These are phyloP conservation scores for Ettlia oleoabundans DNA, from an alignment of 139 green algal species.

Conservation along the genomic window DNA sequence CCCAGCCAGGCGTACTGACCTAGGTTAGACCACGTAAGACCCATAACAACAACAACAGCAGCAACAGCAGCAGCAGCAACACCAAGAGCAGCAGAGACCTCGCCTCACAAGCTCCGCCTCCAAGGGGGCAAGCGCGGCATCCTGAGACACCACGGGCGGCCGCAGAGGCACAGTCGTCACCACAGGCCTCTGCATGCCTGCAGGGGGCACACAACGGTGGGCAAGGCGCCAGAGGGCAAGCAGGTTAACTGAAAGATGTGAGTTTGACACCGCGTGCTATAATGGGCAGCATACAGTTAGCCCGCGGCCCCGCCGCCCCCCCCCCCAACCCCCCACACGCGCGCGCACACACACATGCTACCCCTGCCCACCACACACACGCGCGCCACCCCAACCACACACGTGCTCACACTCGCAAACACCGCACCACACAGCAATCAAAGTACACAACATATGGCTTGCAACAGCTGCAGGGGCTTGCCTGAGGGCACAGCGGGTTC, in stretches of 20 bases:
- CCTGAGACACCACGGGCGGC: slow-evolving; percentile 50
- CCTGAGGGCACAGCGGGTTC: slow-evolving; percentile 26
- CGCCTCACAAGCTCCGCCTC: slow-evolving; percentile 50
- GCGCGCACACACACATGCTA: too few species aligned
- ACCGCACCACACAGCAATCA: not conserved
- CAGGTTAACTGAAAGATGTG: not conserved
- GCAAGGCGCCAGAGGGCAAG: not conserved
- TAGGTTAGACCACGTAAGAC: not conserved
- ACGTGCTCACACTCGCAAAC: too few species aligned
- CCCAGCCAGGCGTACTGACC: too few species aligned
- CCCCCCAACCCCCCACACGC: too few species aligned
- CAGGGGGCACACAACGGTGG: not conserved
- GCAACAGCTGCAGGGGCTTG: not conserved
- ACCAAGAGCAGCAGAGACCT: not conserved
- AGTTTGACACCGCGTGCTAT: not conserved
- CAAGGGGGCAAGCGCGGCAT: slow-evolving; percentile 38
- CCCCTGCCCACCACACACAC: too few species aligned
- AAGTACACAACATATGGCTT: not conserved
- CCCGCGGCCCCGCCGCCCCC: too few species aligned
- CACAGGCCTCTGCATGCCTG: slow-evolving; percentile 72
- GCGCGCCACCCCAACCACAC: too few species aligned
- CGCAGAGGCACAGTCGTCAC: slow-evolving; percentile 62
- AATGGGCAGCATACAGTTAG: too few species aligned
- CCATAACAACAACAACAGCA: not conserved
- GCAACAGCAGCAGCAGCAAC: not conserved